Evolutionary conservation across 208 protist genomes (phyloP), one percentile per base, ranked within the genome.

Genomic region (Leptomonas seymouri): DNA sequence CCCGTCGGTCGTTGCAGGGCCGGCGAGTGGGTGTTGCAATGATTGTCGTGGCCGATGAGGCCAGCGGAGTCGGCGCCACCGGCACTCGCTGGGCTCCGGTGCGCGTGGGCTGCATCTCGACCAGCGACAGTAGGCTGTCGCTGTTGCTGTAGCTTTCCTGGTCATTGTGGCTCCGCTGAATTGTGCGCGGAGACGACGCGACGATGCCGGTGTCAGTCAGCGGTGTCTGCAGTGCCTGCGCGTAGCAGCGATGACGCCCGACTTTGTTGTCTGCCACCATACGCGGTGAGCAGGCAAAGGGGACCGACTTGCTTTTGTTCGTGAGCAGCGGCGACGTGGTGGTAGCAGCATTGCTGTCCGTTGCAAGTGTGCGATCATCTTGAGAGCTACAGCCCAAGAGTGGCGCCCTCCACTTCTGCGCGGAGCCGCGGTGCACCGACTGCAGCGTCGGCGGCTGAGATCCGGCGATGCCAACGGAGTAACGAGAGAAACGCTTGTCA

Each of bases 201-300:
- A 45, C 28, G 23, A 23, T 15, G 67, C 21, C 16, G 15, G 53
- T n/a, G 14, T 68, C 65, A 2, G 45, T 51, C 45, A 73, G 44
- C 2, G 59, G 56, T 20, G 66, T 65, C 23, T 61, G 56, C 60
- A 79, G 23, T 27, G 74, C 66, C 74, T 62, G 66, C 18, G 74
- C 49, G 60, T 74, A 73, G 53, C 74, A 55, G 21, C 61, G 54
- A 23, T 65, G 71, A 16, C 72, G 61, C 18, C 62, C 72, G 28
- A 23, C 62, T 31, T 25, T 39, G n/a, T 23, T 8, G 25, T 50
- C 45, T 0, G 11, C 50, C 53, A 39, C 50, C 41, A 53, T 41
- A 3, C 42, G 41, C 30, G 31, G 50, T 16, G 49, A 57, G 23
- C 61, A 45, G 15, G 48, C 48, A 2, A 36, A 57, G 21, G 36